Percentiles rank a stretch among this genome's conserved stretches.
Conservation (phyloP, 805 yeast genomes). For the Zygotorulaspora florentina region DNA sequence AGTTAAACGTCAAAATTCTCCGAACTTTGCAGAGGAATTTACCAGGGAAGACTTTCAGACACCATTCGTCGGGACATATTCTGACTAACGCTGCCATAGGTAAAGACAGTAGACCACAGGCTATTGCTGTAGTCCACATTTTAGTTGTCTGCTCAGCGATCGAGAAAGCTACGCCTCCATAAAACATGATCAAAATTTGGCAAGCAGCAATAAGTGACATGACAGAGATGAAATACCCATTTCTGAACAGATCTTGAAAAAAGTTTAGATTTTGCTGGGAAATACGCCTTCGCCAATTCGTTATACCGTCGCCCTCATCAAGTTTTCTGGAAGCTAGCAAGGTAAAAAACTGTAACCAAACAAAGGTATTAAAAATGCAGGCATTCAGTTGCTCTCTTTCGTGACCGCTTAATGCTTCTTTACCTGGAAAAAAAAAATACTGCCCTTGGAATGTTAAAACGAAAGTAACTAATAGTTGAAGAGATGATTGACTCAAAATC, state of each 20-base stretch:
- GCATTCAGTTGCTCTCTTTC: constrained; percentile 64
- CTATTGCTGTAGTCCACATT: constrained; percentile 85
- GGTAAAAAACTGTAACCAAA: constrained; percentile 96
- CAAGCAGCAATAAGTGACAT: constrained; percentile 71
- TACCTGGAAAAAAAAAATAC: constrained; percentile 46
- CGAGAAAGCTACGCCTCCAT: constrained; percentile 95
- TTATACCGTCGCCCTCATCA: constrained; percentile 77
- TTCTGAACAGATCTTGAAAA: constrained; percentile 74
- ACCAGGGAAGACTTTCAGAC: constrained; percentile 51
- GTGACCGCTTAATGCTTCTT: constrained; percentile 34
- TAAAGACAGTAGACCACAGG: constrained; percentile 74
- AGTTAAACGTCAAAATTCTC: constrained; percentile 27
- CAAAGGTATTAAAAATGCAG: constrained; percentile 91
- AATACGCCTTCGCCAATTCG: constrained; percentile 53
- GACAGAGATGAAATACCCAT: constrained; percentile 75
- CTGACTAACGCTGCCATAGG: constrained; percentile 79
- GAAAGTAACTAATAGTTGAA: constrained; percentile 79
- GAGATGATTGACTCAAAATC: constrained; percentile 82
- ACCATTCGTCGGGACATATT: constrained; percentile 78
- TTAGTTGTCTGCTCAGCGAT: constrained; percentile 73
- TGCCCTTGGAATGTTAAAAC: constrained; percentile 69
- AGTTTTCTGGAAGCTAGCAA: constrained; percentile 85
- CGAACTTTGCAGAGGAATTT: constrained; percentile 9
- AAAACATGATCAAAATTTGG: constrained; percentile 89
- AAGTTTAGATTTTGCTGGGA: constrained; percentile 69